These are phyloP conservation scores for Manihot esculenta DNA, from an alignment of 441 rosid species.

Conservation along the genomic window DNA sequence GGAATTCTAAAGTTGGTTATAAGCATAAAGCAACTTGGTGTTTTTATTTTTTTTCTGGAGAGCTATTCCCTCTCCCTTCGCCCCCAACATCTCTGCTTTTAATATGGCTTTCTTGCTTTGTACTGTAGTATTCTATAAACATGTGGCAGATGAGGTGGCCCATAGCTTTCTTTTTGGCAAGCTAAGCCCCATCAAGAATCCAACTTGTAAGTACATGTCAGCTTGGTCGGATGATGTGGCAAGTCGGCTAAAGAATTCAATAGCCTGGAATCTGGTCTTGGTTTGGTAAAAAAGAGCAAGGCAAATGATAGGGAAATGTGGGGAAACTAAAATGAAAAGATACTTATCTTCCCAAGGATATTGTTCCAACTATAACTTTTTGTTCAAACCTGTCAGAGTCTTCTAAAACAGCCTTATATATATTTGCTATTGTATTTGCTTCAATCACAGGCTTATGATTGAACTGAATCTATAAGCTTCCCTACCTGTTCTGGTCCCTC, in stretches of 20 bases:
- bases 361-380: constrained; percentile 60
- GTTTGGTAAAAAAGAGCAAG: constrained; percentile 36
- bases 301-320: constrained; percentile 39
- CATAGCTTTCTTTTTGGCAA: constrained; percentile 24
- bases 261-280: constrained; percentile 28
- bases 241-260: constrained; percentile 23
- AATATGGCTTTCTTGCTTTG: constrained; percentile 32
- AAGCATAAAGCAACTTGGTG: constrained; percentile 37
- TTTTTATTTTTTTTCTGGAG: constrained; percentile 7
- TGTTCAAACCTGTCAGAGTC: constrained; percentile 90
- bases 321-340: constrained; percentile 38
- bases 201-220: constrained; percentile 19
- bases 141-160: constrained; percentile 20
- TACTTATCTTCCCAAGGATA: constrained; percentile 70
- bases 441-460: constrained; percentile 49
- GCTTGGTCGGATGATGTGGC: constrained; percentile 33
- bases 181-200: not conserved
- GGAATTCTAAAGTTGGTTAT: constrained; percentile 47
- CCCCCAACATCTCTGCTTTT: constrained; percentile 50
- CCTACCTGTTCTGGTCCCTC: constrained; percentile 44
- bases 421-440: constrained; percentile 30
- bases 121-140: constrained; percentile 22
- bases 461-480: constrained; percentile 54
- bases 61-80: constrained; percentile 26
- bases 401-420: constrained; percentile 52